Evolutionary conservation across 306 rosid species (phyloP).

Genomic region (Sicyos baderoa): DNA sequence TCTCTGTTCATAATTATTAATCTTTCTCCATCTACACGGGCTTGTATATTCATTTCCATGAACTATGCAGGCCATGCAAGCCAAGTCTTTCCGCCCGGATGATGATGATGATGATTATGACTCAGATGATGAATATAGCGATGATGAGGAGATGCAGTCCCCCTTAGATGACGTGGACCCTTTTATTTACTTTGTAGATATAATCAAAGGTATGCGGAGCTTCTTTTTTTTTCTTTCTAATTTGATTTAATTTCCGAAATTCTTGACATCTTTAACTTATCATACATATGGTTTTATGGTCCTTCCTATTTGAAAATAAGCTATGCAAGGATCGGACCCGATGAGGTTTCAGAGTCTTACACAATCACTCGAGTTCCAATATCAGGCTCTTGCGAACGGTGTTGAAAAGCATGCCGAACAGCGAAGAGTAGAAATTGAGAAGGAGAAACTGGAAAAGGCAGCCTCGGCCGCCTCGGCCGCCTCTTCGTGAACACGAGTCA

Average conservation of each 20-base stretch:
- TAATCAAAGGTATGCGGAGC: slow-evolving; percentile 54
- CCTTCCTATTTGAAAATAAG: slow-evolving; percentile 27
- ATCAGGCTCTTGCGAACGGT: slow-evolving; percentile 82
- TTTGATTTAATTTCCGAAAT: neutral
- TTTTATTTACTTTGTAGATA: slow-evolving; percentile 76
- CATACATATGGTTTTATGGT: neutral
- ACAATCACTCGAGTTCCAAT: slow-evolving; percentile 72
- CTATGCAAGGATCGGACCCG: slow-evolving; percentile 59
- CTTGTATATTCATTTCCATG: slow-evolving; percentile 7
- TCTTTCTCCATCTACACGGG: too few species aligned
- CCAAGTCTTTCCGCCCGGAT: slow-evolving; percentile 64
- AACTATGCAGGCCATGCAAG: slow-evolving; percentile 56
- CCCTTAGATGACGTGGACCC: slow-evolving; percentile 98
- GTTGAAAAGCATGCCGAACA: slow-evolving; percentile 89
- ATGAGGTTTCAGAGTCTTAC: slow-evolving; percentile 71
- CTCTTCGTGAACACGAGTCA: slow-evolving; percentile 34
- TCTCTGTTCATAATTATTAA: too few species aligned
- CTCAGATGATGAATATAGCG: slow-evolving; percentile 82
- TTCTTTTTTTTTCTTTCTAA: neutral
- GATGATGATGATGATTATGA: slow-evolving; percentile 60
- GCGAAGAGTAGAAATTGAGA: slow-evolving; percentile 76
- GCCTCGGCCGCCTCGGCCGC: slow-evolving; percentile 41
- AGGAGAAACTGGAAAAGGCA: slow-evolving; percentile 73
- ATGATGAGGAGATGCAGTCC: slow-evolving; percentile 94
- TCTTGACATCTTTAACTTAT: neutral